Base-by-base conservation (phyloP, 345 rosid species). In the Viola odorata region DNA sequence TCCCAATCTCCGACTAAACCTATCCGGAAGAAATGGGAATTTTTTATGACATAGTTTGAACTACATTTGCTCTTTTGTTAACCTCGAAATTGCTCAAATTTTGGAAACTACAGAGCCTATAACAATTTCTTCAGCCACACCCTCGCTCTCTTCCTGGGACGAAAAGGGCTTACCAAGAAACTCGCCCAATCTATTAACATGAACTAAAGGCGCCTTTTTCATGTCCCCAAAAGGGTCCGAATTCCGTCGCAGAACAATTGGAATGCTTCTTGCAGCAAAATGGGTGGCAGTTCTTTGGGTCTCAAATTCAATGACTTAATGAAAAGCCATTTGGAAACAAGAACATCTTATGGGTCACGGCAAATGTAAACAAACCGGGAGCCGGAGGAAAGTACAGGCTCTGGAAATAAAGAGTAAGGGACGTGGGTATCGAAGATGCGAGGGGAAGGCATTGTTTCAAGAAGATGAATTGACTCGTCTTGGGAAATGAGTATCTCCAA, bases 201-300 rank as follows among this genome's bases (percentile, higher is more conserved):
- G 77, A 6, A 37, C 14, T 12, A 38, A 17, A 11, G 89, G 85
- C 7, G 77, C 65, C 37, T 65, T 57, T 5, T 58, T 64, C 6
- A 86, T 54, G 10, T 80, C 89, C 50, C 80, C 92, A 86, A 39
- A 64, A 81, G 0, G 92, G 87, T 37, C 92, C 92, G 12, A 42
- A 71, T 73, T 4, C 92, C 89, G 39, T 67, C 65, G 62, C 76
- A 72, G 15, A 85, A 83, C 50, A 67, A 74, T 12, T 81, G 75
- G 4, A 85, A 81, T 14, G 69, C 41, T 4, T 79, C 77, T 55
- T 70, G 80, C 0, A 85, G 62, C 0, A 77, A 66, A 52, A 49
- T 65, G 0, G 56, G 44, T 0, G 69, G 80, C 15, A 41, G 70
- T 3, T 72, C 68, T 0, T 61, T 6, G 12, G 58, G 63, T 55